phyloP scores from a whole-genome alignment of 257 asterid species.

The Solanum etuberosum region DNA sequence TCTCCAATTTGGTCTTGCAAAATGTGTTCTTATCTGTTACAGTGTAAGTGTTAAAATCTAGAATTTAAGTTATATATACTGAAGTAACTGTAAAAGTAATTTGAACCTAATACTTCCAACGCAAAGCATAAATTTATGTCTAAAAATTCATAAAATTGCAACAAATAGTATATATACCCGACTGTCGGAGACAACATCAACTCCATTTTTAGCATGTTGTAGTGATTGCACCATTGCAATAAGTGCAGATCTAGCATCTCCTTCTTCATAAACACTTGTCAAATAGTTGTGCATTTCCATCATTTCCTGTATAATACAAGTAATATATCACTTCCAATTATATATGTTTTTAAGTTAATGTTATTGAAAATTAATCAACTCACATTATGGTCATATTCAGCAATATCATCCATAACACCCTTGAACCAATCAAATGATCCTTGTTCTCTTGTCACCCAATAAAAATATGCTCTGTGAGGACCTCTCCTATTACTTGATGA shows the following conservation, averaged over 20 bases:
- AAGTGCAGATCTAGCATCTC: slow-evolving; percentile 92
- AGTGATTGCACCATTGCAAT: slow-evolving; percentile 90
- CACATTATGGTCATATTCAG: slow-evolving; percentile 69
- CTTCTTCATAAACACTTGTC: slow-evolving; percentile 90
- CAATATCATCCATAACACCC: slow-evolving; percentile 92
- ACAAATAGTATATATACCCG: slow-evolving; percentile 26
- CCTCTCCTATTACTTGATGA: slow-evolving; percentile 16
- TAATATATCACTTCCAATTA: neutral
- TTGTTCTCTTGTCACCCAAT: slow-evolving; percentile 95
- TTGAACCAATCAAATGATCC: slow-evolving; percentile 96
- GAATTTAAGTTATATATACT: neutral
- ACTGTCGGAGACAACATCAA: slow-evolving; percentile 81
- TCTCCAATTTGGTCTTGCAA: slow-evolving; percentile 94
- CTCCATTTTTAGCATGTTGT: slow-evolving; percentile 85
- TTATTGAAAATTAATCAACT: slow-evolving; percentile 2
- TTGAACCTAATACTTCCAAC: neutral
- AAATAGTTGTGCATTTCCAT: slow-evolving; percentile 90
- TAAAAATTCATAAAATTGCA: neutral
- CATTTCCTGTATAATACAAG: slow-evolving; percentile 32
- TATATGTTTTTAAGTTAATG: neutral
- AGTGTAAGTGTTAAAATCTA: neutral
- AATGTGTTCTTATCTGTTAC: slow-evolving; percentile 74
- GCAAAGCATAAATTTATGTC: neutral
- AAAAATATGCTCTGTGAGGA: slow-evolving; percentile 74
- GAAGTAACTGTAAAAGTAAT: neutral